Evolutionary conservation across 495 filamentous ascomycete genomes (phyloP), one percentile per base, ranked within the genome.

Genomic region (Penicillium herquei): DNA sequence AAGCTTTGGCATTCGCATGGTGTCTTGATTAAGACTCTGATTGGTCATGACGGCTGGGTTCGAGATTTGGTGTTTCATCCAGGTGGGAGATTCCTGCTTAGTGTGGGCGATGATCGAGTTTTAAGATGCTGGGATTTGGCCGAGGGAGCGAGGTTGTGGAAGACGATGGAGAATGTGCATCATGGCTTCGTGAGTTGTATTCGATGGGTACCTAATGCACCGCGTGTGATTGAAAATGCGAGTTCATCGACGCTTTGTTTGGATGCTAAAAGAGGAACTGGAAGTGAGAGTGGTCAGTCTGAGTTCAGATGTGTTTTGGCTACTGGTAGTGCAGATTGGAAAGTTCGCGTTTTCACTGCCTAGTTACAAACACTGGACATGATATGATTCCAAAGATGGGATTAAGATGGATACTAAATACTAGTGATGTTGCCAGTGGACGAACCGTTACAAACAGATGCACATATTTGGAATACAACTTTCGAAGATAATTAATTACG

Each of bases 31-130:
- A 96, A 91, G 71, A 93, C 89, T 1, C 77, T 98, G n/a, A 70
- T 85, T 3, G 93, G 93, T 3, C 93, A 98, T 66, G 91, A 97
- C 67, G 96, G 95, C 68, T 97, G 93, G 93, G 86, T 98, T 1
- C 81, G 89, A 14, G 88, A 78, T 1, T 64, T 97, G 8, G 84
- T 89, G 11, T 98, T 95, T 66, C 93, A 97, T 63, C 93, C 93
- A 0, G 90, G 89, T 3, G 93, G 93, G 3, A 96, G 93, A 66
- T 97, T 92, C 62, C 77, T 98, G 3, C 69, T 97, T 8, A 89
- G 84, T 39, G 87, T 87, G 4, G 75, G 84, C 11, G 93, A 98
- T 63, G 93, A 97, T 67, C 91, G 92, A 67, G 91, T 90, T 11
- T 78, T 98, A 13, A 77, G 92, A 40, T 96, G 91, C 73, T 98